phyloP scores from a whole-genome alignment of 768 basidiomycete species.

The Trametes meyenii region DNA sequence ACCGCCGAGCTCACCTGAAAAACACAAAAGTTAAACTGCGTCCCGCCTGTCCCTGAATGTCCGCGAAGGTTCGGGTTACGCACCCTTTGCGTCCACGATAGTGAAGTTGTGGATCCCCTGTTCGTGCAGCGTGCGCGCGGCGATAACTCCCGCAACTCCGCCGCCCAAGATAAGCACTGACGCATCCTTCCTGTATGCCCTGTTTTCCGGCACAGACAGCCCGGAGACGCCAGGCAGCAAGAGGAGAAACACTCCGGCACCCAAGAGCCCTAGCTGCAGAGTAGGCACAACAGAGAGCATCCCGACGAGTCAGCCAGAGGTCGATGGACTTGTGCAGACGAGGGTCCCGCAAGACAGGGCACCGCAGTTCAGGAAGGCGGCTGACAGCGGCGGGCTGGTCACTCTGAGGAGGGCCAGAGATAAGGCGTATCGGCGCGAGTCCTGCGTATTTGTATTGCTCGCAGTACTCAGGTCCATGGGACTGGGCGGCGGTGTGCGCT shows the following conservation, averaged over 20 bases:
- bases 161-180: slow-evolving; percentile 63
- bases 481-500: no score
- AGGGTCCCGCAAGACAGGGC: neutral
- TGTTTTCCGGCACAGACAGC: neutral
- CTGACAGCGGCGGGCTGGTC: no score
- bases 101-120: slow-evolving; percentile 57
- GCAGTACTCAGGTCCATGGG: no score
- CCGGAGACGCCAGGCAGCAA: neutral
- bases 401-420: no score
- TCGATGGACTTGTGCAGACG: neutral
- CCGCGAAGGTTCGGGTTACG: neutral
- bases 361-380: no score
- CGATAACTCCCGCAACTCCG: slow-evolving; percentile 63
- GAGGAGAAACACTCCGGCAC: neutral
- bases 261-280: neutral
- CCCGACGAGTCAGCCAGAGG: neutral
- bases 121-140: slow-evolving; percentile 57
- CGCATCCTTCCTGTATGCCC: slow-evolving; percentile 1
- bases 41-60: no score
- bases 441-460: no score
- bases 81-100: slow-evolving; percentile 53
- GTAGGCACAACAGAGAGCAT: neutral
- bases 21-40: neutral
- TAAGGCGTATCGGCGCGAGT: no score
- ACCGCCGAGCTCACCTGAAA: slow-evolving; percentile 51